phyloP scores from a whole-genome alignment of 768 basidiomycete genomes.

The Amanita thiersii region DNA sequence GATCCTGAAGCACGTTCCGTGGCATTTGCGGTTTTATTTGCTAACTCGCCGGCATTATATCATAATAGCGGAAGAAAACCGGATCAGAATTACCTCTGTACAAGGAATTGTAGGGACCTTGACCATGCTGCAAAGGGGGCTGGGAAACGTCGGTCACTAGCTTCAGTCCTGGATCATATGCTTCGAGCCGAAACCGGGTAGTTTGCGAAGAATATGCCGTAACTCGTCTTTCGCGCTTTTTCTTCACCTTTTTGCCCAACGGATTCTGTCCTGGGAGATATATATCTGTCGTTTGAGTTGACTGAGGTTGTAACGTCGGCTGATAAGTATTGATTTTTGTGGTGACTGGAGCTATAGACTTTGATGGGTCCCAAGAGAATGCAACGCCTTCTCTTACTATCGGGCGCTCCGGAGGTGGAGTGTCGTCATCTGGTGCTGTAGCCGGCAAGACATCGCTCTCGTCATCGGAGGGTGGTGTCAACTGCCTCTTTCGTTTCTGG shows the following conservation, averaged over 20 bases:
- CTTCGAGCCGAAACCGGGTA: conserved; percentile 38
- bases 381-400: conserved; percentile 54
- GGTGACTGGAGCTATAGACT: conserved; percentile 19
- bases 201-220: conserved; percentile 39
- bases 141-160: conserved; percentile 21
- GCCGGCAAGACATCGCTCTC: conserved; percentile 36
- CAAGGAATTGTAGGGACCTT: conserved; percentile 31
- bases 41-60: too few relatives aligned
- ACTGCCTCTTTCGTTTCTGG: conserved; percentile 39
- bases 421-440: conserved; percentile 35
- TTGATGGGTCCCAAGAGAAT: conserved; percentile 30
- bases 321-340: conserved; percentile 33
- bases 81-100: conserved; percentile 20
- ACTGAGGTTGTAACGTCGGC: conserved; percentile 19
- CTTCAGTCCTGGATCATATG: conserved; percentile 18
- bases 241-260: conserved; percentile 13
- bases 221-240: conserved; percentile 21
- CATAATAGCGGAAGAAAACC: neutral
- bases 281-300: conserved; percentile 15
- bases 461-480: conserved; percentile 47
- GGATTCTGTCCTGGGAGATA: conserved; percentile 53
- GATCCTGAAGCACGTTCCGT: too few relatives aligned
- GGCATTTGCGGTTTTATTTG: too few relatives aligned
- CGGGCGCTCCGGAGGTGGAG: conserved; percentile 39
- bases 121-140: conserved; percentile 25